These are phyloP conservation scores for Rhodofomes roseus DNA, from an alignment of 1,284 basidiomycete species.

Conservation along the genomic window DNA sequence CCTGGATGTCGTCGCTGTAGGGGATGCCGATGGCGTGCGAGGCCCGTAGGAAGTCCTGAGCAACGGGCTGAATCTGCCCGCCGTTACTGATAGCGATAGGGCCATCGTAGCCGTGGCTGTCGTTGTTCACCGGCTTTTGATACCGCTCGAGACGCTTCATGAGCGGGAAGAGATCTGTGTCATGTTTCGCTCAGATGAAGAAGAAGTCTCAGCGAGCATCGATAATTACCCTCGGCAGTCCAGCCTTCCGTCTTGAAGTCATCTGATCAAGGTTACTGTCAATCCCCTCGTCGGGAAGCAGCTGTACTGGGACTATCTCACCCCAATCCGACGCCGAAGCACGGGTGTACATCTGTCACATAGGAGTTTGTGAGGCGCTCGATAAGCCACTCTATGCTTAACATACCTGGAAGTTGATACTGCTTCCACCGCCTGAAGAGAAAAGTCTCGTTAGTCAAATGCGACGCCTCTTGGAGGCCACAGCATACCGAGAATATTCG, in stretches of 20 bases:
- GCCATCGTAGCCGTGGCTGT: constrained; percentile 66
- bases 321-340: constrained; percentile 72
- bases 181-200: constrained; percentile 4
- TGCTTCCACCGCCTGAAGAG: constrained; percentile 40
- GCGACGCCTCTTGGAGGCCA: background rate
- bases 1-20: constrained; percentile 67
- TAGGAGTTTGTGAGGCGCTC: background rate
- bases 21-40: constrained; percentile 60
- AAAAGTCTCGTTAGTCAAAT: background rate
- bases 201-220: background rate
- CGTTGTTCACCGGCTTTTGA: constrained; percentile 58
- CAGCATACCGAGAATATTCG: constrained; percentile 56
- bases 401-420: constrained; percentile 65
- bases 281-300: background rate
- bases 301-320: constrained; percentile 24
- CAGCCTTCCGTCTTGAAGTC: constrained; percentile 73
- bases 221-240: constrained; percentile 49
- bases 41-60: constrained; percentile 68
- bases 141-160: constrained; percentile 79
- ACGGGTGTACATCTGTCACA: constrained; percentile 59
- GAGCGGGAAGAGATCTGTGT: constrained; percentile 57
- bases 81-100: constrained; percentile 71
- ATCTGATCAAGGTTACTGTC: constrained; percentile 38
- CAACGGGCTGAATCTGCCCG: constrained; percentile 55
- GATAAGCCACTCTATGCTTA: background rate